Conservation (phyloP, 2,329 filamentous ascomycete species). For the Thelonectria olida region DNA sequence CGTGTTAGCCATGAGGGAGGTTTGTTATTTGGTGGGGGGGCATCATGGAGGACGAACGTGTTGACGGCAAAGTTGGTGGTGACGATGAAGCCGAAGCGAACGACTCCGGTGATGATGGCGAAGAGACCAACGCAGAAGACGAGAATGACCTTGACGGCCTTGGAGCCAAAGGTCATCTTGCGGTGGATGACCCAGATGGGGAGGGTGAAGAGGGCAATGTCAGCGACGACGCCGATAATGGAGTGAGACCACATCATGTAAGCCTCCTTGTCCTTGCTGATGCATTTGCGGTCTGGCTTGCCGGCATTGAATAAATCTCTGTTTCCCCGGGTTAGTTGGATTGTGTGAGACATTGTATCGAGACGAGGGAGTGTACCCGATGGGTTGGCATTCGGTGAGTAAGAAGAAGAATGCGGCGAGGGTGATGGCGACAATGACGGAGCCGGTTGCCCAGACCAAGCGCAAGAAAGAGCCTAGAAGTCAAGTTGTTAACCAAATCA, state of each 20-base stretch:
- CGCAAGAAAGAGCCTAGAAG: constrained; percentile 26
- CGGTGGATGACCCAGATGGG: constrained; percentile 49
- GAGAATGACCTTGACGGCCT: constrained; percentile 47
- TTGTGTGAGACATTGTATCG: neutral
- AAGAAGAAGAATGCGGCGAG: constrained; percentile 32
- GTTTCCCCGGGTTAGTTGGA: neutral
- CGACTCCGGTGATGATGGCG: constrained; percentile 47
- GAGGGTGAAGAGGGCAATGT: constrained; percentile 45
- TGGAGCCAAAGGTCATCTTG: constrained; percentile 48
- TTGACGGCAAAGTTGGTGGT: constrained; percentile 41
- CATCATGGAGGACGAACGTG: constrained; percentile 38
- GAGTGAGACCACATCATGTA: constrained; percentile 47
- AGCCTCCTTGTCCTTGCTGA: constrained; percentile 25
- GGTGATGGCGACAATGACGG: constrained; percentile 21
- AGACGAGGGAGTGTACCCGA: constrained; percentile 17
- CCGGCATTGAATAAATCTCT: constrained; percentile 31
- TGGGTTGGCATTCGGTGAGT: constrained; percentile 31
- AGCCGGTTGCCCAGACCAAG: constrained; percentile 24
- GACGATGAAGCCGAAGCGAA: constrained; percentile 46
- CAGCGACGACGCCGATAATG: constrained; percentile 44
- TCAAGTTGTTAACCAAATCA: too few relatives aligned
- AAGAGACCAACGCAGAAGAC: constrained; percentile 50
- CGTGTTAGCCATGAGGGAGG: neutral
- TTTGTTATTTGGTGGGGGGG: too few relatives aligned
- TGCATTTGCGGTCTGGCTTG: constrained; percentile 26